A percentile compares a stretch with the other conserved stretches of the same genome.
phyloP scores from a whole-genome alignment of 1,284 basidiomycete species.

The Mycena citricolor region DNA sequence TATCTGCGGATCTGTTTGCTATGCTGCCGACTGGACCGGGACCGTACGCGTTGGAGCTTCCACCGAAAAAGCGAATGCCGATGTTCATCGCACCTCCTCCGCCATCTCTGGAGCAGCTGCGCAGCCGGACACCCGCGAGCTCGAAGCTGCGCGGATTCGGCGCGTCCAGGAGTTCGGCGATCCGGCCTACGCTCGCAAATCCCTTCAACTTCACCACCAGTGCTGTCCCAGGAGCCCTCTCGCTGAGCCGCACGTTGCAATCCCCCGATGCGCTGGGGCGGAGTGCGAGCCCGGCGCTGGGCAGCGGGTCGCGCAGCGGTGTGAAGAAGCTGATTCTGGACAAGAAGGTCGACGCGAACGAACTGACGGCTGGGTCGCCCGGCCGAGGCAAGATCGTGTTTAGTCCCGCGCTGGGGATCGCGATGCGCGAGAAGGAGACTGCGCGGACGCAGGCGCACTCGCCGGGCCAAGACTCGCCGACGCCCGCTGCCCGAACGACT shows the following conservation, averaged over 20 bases:
- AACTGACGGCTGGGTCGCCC: constrained; percentile 49
- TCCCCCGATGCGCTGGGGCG: constrained; percentile 54
- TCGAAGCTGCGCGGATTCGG: constrained; percentile 74
- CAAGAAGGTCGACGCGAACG: constrained; percentile 72
- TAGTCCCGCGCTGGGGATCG: constrained; percentile 69
- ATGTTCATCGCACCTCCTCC: constrained; percentile 71
- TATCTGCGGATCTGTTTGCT: constrained; percentile 79
- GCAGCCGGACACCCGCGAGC: constrained; percentile 62
- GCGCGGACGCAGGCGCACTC: too few relatives aligned
- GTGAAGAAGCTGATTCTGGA: constrained; percentile 95
- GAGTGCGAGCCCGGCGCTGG: too few relatives aligned
- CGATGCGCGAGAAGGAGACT: constrained; percentile 74
- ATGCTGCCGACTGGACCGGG: constrained; percentile 71
- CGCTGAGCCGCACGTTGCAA: constrained; percentile 32
- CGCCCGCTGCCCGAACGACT: constrained; percentile 40
- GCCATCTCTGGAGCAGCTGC: constrained; percentile 56
- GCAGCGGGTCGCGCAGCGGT: constrained; percentile 76
- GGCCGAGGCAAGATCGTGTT: constrained; percentile 64
- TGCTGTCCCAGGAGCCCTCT: too few relatives aligned
- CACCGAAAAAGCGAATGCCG: constrained; percentile 68
- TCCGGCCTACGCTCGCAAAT: constrained; percentile 28
- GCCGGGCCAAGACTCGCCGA: constrained; percentile 39
- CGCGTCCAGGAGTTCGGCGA: constrained; percentile 38
- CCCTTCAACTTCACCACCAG: constrained; percentile 42
- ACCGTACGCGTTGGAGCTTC: constrained; percentile 56